Conservation (phyloP, 2,329 filamentous ascomycete genomes). For the Pseudogymnoascus sp. region DNA sequence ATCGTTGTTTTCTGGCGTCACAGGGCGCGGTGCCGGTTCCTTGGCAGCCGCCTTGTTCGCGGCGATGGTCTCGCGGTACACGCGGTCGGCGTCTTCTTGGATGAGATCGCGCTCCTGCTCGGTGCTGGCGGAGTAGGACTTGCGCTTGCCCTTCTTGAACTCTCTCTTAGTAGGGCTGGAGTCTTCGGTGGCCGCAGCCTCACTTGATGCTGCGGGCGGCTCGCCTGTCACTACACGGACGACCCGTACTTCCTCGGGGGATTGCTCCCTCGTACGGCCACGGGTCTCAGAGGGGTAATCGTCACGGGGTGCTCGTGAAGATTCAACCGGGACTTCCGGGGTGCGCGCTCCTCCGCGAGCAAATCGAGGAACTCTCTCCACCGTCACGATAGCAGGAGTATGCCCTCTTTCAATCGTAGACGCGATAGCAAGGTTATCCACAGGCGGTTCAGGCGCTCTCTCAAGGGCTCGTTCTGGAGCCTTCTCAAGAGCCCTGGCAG, state of each 20-base stretch:
- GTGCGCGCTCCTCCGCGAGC: conserved; percentile 15
- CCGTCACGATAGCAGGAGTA: conserved; percentile 43
- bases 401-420: conserved; percentile 22
- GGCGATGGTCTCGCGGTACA: conserved; percentile 48
- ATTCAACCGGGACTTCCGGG: neutral
- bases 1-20: conserved; percentile 40
- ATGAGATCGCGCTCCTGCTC: conserved; percentile 35
- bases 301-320: neutral
- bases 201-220: neutral
- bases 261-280: neutral
- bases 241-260: neutral
- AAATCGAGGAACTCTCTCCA: conserved; percentile 45
- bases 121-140: conserved; percentile 14
- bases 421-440: neutral
- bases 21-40: conserved; percentile 38
- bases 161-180: neutral
- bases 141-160: conserved; percentile 12
- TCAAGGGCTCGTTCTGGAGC: conserved; percentile 14
- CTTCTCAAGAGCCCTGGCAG: conserved; percentile 17
- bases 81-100: conserved; percentile 50
- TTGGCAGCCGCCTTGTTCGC: conserved; percentile 43
- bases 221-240: neutral
- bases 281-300: neutral
- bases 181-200: neutral
- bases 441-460: neutral